Percentiles rank a stretch among this genome's conserved stretches.
These are phyloP conservation scores for Irpex sp. DNA, from an alignment of 1,284 basidiomycete species.

Conservation along the genomic window DNA sequence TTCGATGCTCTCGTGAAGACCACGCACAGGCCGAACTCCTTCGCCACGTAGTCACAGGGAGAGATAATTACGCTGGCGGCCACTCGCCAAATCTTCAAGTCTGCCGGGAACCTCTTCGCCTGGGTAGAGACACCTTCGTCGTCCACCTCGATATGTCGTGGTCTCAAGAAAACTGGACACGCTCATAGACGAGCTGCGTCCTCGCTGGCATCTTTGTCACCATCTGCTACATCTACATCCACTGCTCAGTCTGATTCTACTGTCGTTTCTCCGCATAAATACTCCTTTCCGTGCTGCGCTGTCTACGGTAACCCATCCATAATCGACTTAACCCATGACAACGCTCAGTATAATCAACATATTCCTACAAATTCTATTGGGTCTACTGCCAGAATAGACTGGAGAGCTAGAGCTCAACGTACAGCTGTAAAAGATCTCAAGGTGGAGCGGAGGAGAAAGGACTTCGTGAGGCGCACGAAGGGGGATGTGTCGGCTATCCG, in stretches of 20 bases:
- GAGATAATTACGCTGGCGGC: not conserved
- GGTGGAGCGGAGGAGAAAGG: not conserved
- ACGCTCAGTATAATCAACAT: not conserved
- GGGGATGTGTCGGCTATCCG: not conserved
- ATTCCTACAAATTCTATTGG: not conserved
- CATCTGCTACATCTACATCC: not conserved
- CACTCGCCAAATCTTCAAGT: not conserved
- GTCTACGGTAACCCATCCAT: not conserved
- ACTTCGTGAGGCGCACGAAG: not conserved
- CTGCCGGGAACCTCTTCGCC: not conserved
- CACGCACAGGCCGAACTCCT: not conserved
- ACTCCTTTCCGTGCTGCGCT: not conserved
- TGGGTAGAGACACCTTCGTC: not conserved
- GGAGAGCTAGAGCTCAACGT: conserved; percentile 4
- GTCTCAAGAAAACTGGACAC: not conserved
- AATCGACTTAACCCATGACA: not conserved
- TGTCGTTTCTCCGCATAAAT: not conserved
- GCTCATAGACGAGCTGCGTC: not conserved
- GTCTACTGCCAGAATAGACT: conserved; percentile 4
- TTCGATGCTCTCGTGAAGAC: not conserved
- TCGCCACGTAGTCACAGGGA: not conserved
- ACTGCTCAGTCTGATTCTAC: not conserved
- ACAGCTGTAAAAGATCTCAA: not conserved
- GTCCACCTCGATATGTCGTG: not conserved
- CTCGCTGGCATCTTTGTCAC: not conserved